Evolutionary conservation across 805 yeast species (phyloP).

Genomic region (Wickerhamiella azymoides): DNA sequence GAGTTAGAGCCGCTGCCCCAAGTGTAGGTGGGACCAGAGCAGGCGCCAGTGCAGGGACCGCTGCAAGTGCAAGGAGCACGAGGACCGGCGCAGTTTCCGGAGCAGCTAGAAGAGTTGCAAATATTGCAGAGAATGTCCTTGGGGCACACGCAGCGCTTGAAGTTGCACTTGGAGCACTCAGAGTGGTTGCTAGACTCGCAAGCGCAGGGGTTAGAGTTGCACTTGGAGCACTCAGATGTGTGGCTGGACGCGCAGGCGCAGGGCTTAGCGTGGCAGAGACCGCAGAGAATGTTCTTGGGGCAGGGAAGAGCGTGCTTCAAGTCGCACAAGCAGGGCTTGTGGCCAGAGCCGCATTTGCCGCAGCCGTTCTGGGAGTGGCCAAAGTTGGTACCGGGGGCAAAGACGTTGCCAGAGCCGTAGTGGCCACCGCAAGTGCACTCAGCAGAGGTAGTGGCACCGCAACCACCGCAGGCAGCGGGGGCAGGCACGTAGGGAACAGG

Average conservation of each 20-base stretch:
- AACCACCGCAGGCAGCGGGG: background rate
- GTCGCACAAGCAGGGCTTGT: background rate
- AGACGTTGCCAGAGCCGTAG: background rate
- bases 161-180: background rate
- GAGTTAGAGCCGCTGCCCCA: background rate
- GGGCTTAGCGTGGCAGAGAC: background rate
- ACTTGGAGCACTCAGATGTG: background rate
- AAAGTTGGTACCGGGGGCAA: background rate
- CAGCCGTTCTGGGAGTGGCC: background rate
- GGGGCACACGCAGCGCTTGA: slow-evolving; percentile 5
- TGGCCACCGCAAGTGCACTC: background rate
- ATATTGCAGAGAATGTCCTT: slow-evolving; percentile 2
- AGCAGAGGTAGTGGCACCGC: background rate
- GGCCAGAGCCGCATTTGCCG: background rate
- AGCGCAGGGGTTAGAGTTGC: slow-evolving; percentile 3
- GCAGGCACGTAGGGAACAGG: background rate
- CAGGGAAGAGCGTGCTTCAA: background rate
- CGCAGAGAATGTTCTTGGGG: slow-evolving; percentile 2
- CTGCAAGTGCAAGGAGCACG: no score
- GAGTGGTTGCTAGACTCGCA: background rate
- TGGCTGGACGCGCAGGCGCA: no score
- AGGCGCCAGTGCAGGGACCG: no score
- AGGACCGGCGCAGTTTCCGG: background rate
- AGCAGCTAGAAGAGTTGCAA: background rate
- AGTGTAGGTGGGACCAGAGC: background rate